Conservation (phyloP, 2,329 filamentous ascomycete species). For the Phaeophleospora eucalypticola region DNA sequence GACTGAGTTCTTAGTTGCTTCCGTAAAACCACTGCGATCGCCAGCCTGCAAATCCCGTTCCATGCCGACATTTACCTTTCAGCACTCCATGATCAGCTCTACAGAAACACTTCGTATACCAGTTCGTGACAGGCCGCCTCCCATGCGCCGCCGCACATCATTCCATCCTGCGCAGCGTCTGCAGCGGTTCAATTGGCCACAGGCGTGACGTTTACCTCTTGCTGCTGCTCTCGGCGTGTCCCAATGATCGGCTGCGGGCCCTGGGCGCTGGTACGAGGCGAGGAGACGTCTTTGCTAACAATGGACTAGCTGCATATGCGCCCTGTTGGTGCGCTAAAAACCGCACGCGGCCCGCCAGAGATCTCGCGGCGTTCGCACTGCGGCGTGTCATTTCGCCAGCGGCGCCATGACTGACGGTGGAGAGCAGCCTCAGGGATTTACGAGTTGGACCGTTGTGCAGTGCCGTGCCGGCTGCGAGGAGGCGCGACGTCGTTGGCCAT, state of each 20-base stretch:
- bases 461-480: background rate
- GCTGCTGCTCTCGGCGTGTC: constrained; percentile 3
- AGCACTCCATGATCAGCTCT: too few species aligned
- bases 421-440: background rate
- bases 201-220: background rate
- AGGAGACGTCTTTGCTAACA: constrained; percentile 7
- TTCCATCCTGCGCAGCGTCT: background rate
- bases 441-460: background rate
- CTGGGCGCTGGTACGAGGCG: constrained; percentile 2
- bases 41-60: too few species aligned
- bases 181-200: constrained; percentile 4
- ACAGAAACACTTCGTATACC: background rate
- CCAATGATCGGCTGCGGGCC: constrained; percentile 10
- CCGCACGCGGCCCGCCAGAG: constrained; percentile 8
- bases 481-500: background rate
- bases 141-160: background rate
- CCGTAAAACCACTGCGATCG: too few species aligned
- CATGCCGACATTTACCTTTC: too few species aligned
- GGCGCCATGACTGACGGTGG: constrained; percentile 4
- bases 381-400: constrained; percentile 21
- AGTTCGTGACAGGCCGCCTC: background rate
- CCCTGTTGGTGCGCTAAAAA: constrained; percentile 13
- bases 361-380: constrained; percentile 13
- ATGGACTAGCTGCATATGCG: constrained; percentile 13
- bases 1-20: too few species aligned